phyloP scores from a whole-genome alignment of 2,329 filamentous ascomycete genomes.

The Nemania sp. region DNA sequence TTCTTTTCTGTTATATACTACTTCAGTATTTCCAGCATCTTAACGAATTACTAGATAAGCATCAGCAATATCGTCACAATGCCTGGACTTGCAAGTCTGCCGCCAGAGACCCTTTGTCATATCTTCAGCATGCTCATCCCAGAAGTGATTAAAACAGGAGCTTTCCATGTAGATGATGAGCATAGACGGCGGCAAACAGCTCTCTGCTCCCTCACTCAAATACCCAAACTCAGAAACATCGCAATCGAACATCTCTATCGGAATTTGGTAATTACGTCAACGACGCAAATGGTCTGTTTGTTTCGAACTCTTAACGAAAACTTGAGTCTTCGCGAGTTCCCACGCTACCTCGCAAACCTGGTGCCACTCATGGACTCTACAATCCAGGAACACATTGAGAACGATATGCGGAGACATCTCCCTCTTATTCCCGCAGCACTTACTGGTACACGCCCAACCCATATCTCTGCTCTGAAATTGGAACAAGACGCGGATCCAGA shows the following conservation, averaged over 20 bases:
- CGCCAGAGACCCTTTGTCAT: not conserved
- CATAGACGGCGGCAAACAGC: not conserved
- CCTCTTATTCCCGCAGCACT: not conserved
- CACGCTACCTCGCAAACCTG: not conserved
- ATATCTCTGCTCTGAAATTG: no score
- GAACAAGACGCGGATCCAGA: no score
- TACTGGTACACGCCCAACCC: no score
- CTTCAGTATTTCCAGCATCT: not conserved
- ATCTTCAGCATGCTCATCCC: not conserved
- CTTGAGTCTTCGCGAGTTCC: not conserved
- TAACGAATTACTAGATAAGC: not conserved
- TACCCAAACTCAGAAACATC: not conserved
- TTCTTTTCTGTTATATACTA: no score
- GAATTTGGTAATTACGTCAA: not conserved
- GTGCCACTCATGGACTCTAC: not conserved
- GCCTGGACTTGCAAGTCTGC: not conserved
- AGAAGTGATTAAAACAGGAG: not conserved
- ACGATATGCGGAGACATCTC: not conserved
- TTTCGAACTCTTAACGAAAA: not conserved
- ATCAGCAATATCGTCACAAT: not conserved
- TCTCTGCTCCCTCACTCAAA: not conserved
- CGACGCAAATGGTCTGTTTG: slow-evolving; percentile 1
- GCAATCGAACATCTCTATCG: slow-evolving; percentile 10
- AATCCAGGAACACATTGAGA: not conserved
- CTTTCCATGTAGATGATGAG: not conserved